Evolutionary conservation across 2,329 filamentous ascomycete genomes (phyloP).

Genomic region (Raffaelea deltoideospora): DNA sequence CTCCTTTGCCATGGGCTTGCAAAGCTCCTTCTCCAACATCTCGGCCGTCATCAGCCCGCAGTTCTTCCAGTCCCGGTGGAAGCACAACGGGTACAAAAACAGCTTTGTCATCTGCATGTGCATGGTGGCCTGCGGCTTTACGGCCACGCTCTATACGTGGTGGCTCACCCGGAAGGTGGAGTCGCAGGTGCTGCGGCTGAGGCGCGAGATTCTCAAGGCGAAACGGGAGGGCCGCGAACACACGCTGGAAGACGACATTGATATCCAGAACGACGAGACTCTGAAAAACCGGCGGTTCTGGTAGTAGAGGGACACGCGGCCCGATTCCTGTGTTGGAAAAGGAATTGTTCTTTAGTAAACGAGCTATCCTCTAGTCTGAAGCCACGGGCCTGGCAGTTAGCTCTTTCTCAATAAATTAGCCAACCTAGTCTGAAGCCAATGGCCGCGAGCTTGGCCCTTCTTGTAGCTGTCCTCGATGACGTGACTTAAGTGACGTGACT

Average conservation of each 20-base stretch:
- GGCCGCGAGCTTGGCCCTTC: too few relatives aligned
- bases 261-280: slow-evolving; percentile 1
- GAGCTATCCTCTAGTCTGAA: too few relatives aligned
- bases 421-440: too few relatives aligned
- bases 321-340: too few relatives aligned
- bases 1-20: not conserved
- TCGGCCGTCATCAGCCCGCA: not conserved
- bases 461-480: too few relatives aligned
- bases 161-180: not conserved
- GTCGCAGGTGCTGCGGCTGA: not conserved
- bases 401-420: too few relatives aligned
- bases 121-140: not conserved
- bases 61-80: not conserved
- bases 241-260: not conserved
- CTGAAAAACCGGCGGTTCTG: slow-evolving; percentile 1
- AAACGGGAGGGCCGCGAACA: not conserved
- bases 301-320: too few relatives aligned
- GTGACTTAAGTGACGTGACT: too few relatives aligned
- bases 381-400: too few relatives aligned
- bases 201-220: not conserved
- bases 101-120: slow-evolving; percentile 1
- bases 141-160: not conserved
- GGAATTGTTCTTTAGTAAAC: too few relatives aligned
- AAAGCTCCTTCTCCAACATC: not conserved
- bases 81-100: not conserved